Evolutionary conservation across 192 early-diverging fungal species (phyloP).

Genomic region (Dissophora globulifera): DNA sequence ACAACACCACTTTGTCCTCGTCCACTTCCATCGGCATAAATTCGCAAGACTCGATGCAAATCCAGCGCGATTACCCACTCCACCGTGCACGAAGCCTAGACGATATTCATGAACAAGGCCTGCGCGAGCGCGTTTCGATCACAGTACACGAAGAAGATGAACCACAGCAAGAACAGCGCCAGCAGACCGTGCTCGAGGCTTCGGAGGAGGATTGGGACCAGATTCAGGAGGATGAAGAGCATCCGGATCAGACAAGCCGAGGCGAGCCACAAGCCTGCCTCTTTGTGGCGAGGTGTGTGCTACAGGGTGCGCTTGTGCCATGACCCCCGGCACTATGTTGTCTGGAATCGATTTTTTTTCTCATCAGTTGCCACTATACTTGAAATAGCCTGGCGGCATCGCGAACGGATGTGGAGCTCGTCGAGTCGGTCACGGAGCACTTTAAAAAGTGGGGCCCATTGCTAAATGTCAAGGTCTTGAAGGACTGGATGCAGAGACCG

Average conservation of each 20-base stretch:
- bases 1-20: no score
- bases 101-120: no score
- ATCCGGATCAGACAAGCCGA: not conserved
- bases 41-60: no score
- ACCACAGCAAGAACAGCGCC: slow-evolving; percentile 1
- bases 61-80: no score
- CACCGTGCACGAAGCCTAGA: no score
- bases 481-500: slow-evolving; percentile 75
- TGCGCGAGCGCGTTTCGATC: no score
- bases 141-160: no score
- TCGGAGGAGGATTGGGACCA: not conserved
- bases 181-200: not conserved
- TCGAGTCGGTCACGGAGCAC: slow-evolving; percentile 62
- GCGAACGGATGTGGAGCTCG: slow-evolving; percentile 63
- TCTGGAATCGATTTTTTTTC: not conserved
- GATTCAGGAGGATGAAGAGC: not conserved
- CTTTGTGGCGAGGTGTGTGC: slow-evolving; percentile 77
- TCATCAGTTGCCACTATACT: not conserved
- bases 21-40: no score
- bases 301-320: no score
- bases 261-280: slow-evolving; percentile 69
- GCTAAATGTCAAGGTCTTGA: slow-evolving; percentile 77
- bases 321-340: no score
- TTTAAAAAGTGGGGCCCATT: slow-evolving; percentile 73
- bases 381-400: slow-evolving; percentile 62